phyloP scores from a whole-genome alignment of 2,329 filamentous ascomycete genomes.

The Onygenales sp. region DNA sequence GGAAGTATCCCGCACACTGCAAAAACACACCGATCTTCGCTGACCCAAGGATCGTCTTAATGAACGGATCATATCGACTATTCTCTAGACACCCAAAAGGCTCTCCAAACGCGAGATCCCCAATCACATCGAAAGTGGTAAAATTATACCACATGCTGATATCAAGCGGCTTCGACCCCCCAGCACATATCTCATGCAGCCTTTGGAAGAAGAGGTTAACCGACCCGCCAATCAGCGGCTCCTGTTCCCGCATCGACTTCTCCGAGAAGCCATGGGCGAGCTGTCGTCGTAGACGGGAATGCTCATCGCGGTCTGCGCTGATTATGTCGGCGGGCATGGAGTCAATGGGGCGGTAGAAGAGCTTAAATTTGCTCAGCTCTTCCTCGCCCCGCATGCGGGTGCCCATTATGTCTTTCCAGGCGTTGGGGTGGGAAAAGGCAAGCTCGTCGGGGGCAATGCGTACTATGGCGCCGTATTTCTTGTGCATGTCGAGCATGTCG shows the following conservation, averaged over 20 bases:
- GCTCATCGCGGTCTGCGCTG: conserved; percentile 14
- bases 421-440: conserved; percentile 15
- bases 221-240: conserved; percentile 22
- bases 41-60: conserved; percentile 15
- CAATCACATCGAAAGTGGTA: conserved; percentile 24
- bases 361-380: conserved; percentile 14
- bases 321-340: conserved; percentile 4
- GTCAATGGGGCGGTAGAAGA: conserved; percentile 11
- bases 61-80: conserved; percentile 18
- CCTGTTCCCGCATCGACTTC: conserved; percentile 28
- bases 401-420: conserved; percentile 23
- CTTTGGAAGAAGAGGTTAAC: conserved; percentile 22
- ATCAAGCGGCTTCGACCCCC: conserved; percentile 11
- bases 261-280: conserved; percentile 33
- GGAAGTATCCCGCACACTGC: conserved; percentile 3
- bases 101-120: conserved; percentile 23
- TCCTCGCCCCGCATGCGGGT: conserved; percentile 8
- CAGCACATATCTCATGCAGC: conserved; percentile 12
- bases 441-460: conserved; percentile 22
- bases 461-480: conserved; percentile 20
- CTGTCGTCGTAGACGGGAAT: conserved; percentile 17
- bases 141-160: conserved; percentile 24
- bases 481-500: conserved; percentile 17
- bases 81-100: conserved; percentile 21
- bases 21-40: conserved; percentile 4